Evolutionary conservation across 148 eudicot species (phyloP), one percentile per base, ranked within the genome.

Genomic region (Spergularia marina): DNA sequence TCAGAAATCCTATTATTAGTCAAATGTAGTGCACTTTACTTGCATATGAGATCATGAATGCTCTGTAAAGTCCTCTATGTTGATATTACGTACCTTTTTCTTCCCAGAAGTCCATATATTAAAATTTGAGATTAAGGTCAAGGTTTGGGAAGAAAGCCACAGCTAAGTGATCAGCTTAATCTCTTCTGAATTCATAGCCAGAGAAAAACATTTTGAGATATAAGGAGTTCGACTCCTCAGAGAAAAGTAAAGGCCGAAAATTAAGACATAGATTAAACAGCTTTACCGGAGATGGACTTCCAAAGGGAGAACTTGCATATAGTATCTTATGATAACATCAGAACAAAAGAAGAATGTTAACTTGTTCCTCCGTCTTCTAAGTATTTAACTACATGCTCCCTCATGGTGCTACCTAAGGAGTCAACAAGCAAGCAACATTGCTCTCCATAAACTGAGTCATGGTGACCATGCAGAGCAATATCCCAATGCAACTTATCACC

Each of bases 401-500:
- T 89, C 86, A 82, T 72, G 73, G 79, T 77, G 72, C 78, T 85
- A 74, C 98, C 99, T 54, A 74, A 11, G 15, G 82, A 78, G 81
- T 89, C 90, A 77, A 81, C 82, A 74, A 86, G 82, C 77, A 80
- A 84, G 71, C 91, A 89, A 12, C 71, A 71, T 72, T 83, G 83
- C 76, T 80, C 90, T 25, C 40, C 77, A 74, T 92, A 92, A 64
- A 85, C 96, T 16, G 70, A 78, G 84, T 91, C 97, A 70, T 89
- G 96, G 71, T 88, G 90, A 71, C 82, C 85, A 72, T 89, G 82
- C 84, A 89, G 71, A 54, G 83, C 82, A 82, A 84, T 84, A 78
- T 92, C 94, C 47, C 79, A 76, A 20, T 30, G 75, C 82, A 92
- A 79, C 63, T 70, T 67, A 58, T 96, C 99, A 57, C 91, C 94